A percentile compares a stretch with the other conserved stretches of the same genome.
Conservation (phyloP, 305 asterid species). For the Fraxinus baroniana region DNA sequence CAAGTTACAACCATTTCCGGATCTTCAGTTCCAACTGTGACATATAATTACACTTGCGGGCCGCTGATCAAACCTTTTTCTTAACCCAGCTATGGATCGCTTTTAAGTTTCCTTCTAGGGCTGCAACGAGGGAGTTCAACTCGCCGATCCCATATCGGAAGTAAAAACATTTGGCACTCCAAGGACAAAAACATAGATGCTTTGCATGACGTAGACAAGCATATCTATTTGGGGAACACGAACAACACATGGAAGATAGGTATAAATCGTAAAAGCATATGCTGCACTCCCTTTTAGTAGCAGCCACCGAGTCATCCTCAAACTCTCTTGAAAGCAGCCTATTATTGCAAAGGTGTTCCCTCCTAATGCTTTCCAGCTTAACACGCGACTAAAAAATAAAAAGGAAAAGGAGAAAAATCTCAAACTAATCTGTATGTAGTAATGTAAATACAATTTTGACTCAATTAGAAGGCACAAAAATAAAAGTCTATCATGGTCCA, state of each 20-base stretch:
- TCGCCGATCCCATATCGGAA: constrained; percentile 44
- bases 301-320: constrained; percentile 36
- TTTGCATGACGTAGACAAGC: constrained; percentile 62
- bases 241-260: constrained; percentile 63
- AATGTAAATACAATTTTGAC: neutral
- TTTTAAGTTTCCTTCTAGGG: constrained; percentile 53
- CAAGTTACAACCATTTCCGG: neutral
- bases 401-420: neutral
- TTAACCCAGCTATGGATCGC: constrained; percentile 42
- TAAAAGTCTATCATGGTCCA: neutral
- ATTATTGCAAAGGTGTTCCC: constrained; percentile 47
- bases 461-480: neutral
- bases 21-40: neutral
- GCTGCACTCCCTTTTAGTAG: constrained; percentile 56
- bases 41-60: neutral
- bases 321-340: constrained; percentile 30
- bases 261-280: constrained; percentile 64
- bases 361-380: constrained; percentile 43
- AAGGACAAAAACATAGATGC: constrained; percentile 58
- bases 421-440: neutral
- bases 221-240: constrained; percentile 60
- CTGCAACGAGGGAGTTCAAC: constrained; percentile 59
- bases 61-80: constrained; percentile 32
- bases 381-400: constrained; percentile 51
- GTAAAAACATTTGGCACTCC: constrained; percentile 44